These are phyloP conservation scores for Lentinula sp. DNA, from an alignment of 768 basidiomycete species.

Conservation along the genomic window DNA sequence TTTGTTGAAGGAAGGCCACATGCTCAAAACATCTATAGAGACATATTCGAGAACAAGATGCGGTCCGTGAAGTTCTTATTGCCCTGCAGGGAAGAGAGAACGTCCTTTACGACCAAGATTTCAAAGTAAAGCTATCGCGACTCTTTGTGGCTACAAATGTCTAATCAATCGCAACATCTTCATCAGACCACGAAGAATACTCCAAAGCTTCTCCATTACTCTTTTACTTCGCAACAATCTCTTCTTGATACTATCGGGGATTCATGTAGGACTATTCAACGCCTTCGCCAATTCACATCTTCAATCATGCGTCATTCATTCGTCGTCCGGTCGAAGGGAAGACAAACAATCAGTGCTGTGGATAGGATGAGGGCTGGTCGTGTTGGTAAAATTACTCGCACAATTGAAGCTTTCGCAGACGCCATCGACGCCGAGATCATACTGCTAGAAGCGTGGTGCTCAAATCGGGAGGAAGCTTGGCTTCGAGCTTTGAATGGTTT, in stretches of 20 bases:
- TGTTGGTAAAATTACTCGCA: constrained; percentile 34
- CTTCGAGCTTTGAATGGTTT: constrained; percentile 50
- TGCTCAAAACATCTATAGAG: constrained; percentile 28
- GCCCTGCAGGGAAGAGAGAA: constrained; percentile 69
- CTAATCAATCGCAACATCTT: not conserved
- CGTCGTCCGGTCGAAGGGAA: not conserved
- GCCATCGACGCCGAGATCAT: constrained; percentile 59
- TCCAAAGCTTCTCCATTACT: constrained; percentile 62
- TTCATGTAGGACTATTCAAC: constrained; percentile 55
- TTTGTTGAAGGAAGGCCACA: not conserved
- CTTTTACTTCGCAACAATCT: constrained; percentile 59
- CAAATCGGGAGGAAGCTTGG: constrained; percentile 59
- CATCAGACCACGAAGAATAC: constrained; percentile 41
- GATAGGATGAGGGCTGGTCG: not conserved
- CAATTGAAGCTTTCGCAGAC: constrained; percentile 79
- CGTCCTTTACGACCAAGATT: constrained; percentile 38
- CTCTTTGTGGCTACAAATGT: not conserved
- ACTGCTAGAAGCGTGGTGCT: constrained; percentile 64
- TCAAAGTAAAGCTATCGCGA: constrained; percentile 18
- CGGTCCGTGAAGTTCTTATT: constrained; percentile 72
- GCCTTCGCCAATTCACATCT: constrained; percentile 50
- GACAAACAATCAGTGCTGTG: constrained; percentile 3
- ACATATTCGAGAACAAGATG: constrained; percentile 70
- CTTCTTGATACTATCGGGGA: constrained; percentile 52
- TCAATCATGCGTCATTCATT: constrained; percentile 1